Evolutionary conservation across 495 filamentous ascomycete genomes (phyloP).

Genomic region (Bacidia gigantensis): DNA sequence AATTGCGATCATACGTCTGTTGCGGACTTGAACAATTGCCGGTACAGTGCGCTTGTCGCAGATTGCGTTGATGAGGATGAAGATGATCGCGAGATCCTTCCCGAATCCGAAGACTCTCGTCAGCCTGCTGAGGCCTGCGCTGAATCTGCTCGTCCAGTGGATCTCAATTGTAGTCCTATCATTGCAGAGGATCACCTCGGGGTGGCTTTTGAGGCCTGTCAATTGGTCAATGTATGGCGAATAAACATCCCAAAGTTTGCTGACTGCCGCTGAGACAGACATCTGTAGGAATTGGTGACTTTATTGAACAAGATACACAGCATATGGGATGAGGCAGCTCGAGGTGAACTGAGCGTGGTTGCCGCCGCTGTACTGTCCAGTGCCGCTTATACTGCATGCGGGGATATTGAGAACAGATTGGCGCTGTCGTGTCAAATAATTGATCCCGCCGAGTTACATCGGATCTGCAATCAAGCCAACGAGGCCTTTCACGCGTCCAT

Average conservation of each 20-base stretch:
- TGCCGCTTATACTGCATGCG: slow-evolving; percentile 11
- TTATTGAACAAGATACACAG: background rate
- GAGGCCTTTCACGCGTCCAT: background rate
- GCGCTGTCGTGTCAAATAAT: slow-evolving; percentile 7
- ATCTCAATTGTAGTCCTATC: too few relatives aligned
- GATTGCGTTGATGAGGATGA: background rate
- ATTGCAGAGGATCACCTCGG: slow-evolving; percentile 14
- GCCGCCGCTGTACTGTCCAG: slow-evolving; percentile 15
- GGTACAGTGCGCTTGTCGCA: background rate
- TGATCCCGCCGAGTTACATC: slow-evolving; percentile 6
- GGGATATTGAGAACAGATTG: slow-evolving; percentile 12
- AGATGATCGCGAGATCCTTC: background rate
- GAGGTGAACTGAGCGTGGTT: slow-evolving; percentile 4
- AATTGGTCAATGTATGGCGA: slow-evolving; percentile 14
- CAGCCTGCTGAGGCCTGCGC: background rate
- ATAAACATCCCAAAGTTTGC: background rate
- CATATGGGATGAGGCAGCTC: slow-evolving; percentile 16
- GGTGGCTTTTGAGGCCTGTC: slow-evolving; percentile 13
- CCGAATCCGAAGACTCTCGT: background rate
- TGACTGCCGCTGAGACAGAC: background rate
- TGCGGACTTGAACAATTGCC: background rate
- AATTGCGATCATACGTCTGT: background rate
- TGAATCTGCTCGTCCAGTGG: too few relatives aligned
- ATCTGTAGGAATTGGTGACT: slow-evolving; percentile 13
- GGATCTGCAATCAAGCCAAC: background rate